Base-by-base conservation (phyloP, 179 eudicot species). In the Drosera spatulata region DNA sequence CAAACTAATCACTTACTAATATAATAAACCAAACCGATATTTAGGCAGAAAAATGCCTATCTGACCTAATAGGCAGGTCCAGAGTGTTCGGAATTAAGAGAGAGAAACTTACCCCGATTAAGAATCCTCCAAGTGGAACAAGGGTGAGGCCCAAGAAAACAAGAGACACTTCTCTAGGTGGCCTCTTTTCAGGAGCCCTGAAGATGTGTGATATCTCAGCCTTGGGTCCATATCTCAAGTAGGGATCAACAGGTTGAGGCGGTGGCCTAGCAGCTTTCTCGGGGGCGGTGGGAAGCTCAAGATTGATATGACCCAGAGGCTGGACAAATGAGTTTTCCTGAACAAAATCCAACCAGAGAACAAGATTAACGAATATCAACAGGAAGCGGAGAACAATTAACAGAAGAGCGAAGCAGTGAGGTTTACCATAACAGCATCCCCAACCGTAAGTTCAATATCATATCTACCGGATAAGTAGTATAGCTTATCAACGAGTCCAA, bases 371-470 rank as follows among this genome's bases (percentile, higher is more conserved):
- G 49, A 6, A 15, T 9, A 61, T 38, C 53, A 39, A 59, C 38
- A 39, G 48, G 43, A 46, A 58, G 59, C 49, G 43, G n/a, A 50
- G 0, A 13, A 37, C 50, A 62, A 43, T 15, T 10, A 15, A 44
- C 9, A 41, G 13, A 13, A 46, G n/a, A 53, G 14, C 4, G 56
- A 39, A 56, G 55, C 46, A 54, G 39, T 42, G 47, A 6, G 46
- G 65, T n/a, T 73, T 82, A 88, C 98, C 98, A 91, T 88, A 75
- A 73, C 86, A 63, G 90, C 80, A 73, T 91, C 98, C 58, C 98
- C 96, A 73, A 91, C 83, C 51, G 86, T 70, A 41, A 91, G 82
- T 73, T 86, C 82, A 72, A 88, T 71, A 55, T 82, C 77, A 65
- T 91, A 91, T 77, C 66, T 81, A 55, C 96, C 98, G 14, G 93